Conservation (phyloP, 2,329 filamentous ascomycete genomes). For the Exophiala spinifera region DNA sequence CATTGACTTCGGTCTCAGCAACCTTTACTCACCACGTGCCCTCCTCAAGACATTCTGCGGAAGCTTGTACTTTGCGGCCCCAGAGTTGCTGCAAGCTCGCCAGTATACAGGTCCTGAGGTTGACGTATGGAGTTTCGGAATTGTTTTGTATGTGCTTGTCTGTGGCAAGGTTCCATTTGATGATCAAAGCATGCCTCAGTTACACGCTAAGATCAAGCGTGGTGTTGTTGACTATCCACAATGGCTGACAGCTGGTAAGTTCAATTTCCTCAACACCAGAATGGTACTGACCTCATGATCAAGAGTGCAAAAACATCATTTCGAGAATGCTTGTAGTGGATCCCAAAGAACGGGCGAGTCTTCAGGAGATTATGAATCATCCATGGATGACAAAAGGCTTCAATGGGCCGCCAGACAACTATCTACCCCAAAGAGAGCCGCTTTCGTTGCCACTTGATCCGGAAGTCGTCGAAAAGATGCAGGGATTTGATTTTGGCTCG, state of each 20-base stretch:
- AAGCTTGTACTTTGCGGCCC: constrained; percentile 95
- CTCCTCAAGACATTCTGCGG: constrained; percentile 96
- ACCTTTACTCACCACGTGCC: constrained; percentile 80
- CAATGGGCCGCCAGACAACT: constrained; percentile 81
- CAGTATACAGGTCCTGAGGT: constrained; percentile 96
- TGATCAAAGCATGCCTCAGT: constrained; percentile 96
- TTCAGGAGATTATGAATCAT: constrained; percentile 90
- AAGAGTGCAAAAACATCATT: constrained; percentile 91
- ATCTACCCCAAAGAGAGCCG: constrained; percentile 77
- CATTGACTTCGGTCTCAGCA: constrained; percentile 96
- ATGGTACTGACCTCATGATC: constrained; percentile 36
- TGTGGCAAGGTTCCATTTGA: constrained; percentile 98
- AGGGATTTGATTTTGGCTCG: constrained; percentile 93
- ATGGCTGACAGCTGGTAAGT: constrained; percentile 83
- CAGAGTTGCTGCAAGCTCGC: constrained; percentile 87
- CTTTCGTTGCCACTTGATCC: constrained; percentile 79
- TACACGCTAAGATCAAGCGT: constrained; percentile 99
- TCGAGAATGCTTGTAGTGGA: constrained; percentile 95
- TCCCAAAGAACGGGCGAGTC: constrained; percentile 76
- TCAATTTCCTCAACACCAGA: constrained; percentile 12
- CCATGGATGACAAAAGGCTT: constrained; percentile 96
- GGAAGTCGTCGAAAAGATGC: constrained; percentile 87
- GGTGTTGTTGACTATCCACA: constrained; percentile 92
- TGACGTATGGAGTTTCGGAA: constrained; percentile 98
- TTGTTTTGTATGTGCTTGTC: constrained; percentile 93